Evolutionary conservation across 345 rosid genomes (phyloP).

Genomic region (Rhodamnia rubescens): DNA sequence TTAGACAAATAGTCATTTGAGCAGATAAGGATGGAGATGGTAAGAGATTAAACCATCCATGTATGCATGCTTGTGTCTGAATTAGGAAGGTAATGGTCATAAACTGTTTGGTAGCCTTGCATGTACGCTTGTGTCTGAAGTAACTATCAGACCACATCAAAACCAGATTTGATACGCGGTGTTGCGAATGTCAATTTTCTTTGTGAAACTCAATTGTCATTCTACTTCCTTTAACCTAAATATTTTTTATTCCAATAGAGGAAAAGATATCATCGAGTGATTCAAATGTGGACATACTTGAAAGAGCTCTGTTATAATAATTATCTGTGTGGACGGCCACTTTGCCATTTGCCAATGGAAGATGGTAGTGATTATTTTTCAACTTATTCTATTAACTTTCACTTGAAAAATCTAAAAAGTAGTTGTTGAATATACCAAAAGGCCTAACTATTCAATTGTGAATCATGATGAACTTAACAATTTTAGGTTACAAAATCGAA

Average conservation of each 20-base stretch:
- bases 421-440: background rate
- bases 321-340: background rate
- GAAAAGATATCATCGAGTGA: background rate
- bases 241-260: background rate
- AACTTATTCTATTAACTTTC: background rate
- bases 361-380: background rate
- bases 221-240: background rate
- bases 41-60: slow-evolving; percentile 8
- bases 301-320: background rate
- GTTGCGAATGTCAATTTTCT: background rate
- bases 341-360: background rate
- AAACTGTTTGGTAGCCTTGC: background rate
- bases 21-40: slow-evolving; percentile 87
- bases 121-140: background rate
- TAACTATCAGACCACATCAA: background rate
- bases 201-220: background rate
- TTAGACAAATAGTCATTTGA: slow-evolving; percentile 78
- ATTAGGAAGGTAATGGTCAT: background rate
- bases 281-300: background rate
- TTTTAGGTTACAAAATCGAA: background rate
- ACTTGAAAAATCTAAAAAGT: background rate
- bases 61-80: background rate
- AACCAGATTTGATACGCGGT: background rate
- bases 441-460: background rate
- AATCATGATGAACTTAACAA: background rate